phyloP scores from a whole-genome alignment of 73 alveolate genomes.

The Tetrahymena malaccensis region DNA sequence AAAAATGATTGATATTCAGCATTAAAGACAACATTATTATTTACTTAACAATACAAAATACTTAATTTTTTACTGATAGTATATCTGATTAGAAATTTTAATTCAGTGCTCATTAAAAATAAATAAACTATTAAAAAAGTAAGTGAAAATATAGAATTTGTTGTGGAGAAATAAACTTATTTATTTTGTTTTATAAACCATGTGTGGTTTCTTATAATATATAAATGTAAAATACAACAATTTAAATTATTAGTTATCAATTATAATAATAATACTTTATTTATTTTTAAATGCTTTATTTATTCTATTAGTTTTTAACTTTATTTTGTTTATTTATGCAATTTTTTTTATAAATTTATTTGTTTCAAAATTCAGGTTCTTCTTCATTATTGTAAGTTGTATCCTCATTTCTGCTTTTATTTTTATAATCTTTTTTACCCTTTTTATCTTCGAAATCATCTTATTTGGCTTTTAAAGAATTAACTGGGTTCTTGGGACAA shows the following conservation, averaged over 20 bases:
- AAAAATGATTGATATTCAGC: not conserved
- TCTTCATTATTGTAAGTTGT: not conserved
- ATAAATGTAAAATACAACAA: not conserved
- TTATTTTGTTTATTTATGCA: not conserved
- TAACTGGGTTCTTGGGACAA: conserved; percentile 59
- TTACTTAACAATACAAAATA: too few species aligned
- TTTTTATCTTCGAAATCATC: not conserved
- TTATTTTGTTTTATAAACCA: too few species aligned
- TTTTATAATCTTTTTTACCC: not conserved
- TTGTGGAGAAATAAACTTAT: too few species aligned
- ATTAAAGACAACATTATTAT: too few species aligned
- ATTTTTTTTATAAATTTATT: not conserved
- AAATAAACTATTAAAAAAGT: too few species aligned
- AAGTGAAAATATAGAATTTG: too few species aligned
- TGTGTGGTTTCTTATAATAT: not conserved
- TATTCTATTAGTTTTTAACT: not conserved
- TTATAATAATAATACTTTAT: too few species aligned
- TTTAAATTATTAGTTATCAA: not conserved
- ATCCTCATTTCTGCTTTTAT: not conserved
- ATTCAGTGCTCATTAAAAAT: too few species aligned
- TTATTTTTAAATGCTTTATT: not conserved
- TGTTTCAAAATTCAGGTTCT: not conserved
- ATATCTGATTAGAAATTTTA: too few species aligned
- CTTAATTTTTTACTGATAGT: too few species aligned
- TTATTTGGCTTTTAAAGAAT: not conserved